phyloP scores from a whole-genome alignment of 495 filamentous ascomycete genomes.

The Penicillium coffeae region DNA sequence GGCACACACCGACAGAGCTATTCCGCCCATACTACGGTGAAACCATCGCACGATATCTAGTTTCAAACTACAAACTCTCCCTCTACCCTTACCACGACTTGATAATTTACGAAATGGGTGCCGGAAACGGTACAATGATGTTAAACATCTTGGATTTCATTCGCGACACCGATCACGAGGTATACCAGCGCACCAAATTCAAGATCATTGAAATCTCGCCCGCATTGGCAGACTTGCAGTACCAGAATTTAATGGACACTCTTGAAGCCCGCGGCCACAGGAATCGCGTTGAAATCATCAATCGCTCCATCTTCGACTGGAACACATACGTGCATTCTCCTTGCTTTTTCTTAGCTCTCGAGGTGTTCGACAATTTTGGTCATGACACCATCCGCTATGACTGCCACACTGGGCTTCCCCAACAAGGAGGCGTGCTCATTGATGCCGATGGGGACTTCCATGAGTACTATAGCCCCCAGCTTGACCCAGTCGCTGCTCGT shows the following conservation, averaged over 20 bases:
- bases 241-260: conserved; percentile 59
- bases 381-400: conserved; percentile 94
- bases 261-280: conserved; percentile 68
- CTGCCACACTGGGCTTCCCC: conserved; percentile 62
- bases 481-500: conserved; percentile 79
- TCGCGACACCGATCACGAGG: conserved; percentile 79
- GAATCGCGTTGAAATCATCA: conserved; percentile 87
- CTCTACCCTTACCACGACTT: conserved; percentile 95
- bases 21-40: conserved; percentile 97
- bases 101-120: conserved; percentile 98
- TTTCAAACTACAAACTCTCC: conserved; percentile 92
- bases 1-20: conserved; percentile 97
- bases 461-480: conserved; percentile 76
- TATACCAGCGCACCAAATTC: conserved; percentile 92
- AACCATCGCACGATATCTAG: conserved; percentile 88
- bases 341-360: conserved; percentile 97
- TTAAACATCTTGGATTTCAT: conserved; percentile 96
- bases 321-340: conserved; percentile 75
- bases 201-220: conserved; percentile 92
- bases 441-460: conserved; percentile 84
- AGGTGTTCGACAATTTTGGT: conserved; percentile 97
- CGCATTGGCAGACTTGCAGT: conserved; percentile 73
- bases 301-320: conserved; percentile 94
- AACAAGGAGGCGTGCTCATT: conserved; percentile 85
- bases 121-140: conserved; percentile 97